Conservation (phyloP, 148 eudicot genomes). For the Linanthus parryae region DNA sequence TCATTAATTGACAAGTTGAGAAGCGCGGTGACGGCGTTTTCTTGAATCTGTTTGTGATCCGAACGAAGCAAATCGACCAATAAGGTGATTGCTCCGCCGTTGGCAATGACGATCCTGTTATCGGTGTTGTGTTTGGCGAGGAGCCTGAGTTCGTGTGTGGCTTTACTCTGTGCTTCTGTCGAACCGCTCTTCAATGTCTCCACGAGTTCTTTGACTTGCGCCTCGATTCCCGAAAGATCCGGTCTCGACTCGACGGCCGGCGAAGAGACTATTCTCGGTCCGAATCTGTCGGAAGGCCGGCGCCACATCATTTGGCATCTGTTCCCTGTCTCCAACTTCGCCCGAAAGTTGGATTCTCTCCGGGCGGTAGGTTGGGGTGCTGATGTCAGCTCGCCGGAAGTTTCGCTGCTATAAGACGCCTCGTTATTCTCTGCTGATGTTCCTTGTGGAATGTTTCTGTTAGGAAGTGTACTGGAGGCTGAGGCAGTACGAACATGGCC, state of each 20-base stretch:
- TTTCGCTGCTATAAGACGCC: slow-evolving; percentile 38
- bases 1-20: slow-evolving; percentile 84
- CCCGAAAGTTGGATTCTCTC: slow-evolving; percentile 32
- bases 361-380: slow-evolving; percentile 33
- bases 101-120: slow-evolving; percentile 62
- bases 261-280: slow-evolving; percentile 43
- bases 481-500: slow-evolving; percentile 32
- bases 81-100: slow-evolving; percentile 51
- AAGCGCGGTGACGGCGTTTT: slow-evolving; percentile 80
- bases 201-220: slow-evolving; percentile 41
- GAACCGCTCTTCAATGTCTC: slow-evolving; percentile 49
- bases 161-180: slow-evolving; percentile 46
- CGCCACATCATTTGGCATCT: slow-evolving; percentile 46
- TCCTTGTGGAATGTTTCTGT: slow-evolving; percentile 33
- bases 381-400: slow-evolving; percentile 36
- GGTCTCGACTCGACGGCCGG: slow-evolving; percentile 33
- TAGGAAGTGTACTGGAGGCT: slow-evolving; percentile 35
- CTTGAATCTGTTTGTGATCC: slow-evolving; percentile 46
- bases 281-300: slow-evolving; percentile 40
- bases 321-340: slow-evolving; percentile 34
- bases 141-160: slow-evolving; percentile 54
- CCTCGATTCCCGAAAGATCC: slow-evolving; percentile 40
- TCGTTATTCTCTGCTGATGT: slow-evolving; percentile 28
- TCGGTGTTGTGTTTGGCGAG: slow-evolving; percentile 78
- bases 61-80: slow-evolving; percentile 60